Base-by-base conservation (phyloP, 106 monocot genomes). In the Dendrobium chrysotoxum region DNA sequence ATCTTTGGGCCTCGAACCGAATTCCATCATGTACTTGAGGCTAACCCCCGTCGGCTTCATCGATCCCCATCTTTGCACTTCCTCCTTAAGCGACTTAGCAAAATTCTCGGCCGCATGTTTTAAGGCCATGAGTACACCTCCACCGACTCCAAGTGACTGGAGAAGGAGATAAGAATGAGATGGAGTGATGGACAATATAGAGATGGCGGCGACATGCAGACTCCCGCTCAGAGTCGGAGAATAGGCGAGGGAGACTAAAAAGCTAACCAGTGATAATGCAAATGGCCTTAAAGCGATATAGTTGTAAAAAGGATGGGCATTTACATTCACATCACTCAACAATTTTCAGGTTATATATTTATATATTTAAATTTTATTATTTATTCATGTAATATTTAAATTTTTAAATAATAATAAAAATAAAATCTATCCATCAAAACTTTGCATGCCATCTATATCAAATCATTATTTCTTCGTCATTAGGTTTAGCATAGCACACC, bases 21-120 rank as follows among this genome's bases (percentile, higher is more conserved):
- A 96, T n/a, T 96, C 96, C 93, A 90, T 96, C 96, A 96, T 96
- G 83, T 96, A 90, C 39, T 88, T 79, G 28, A 96, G 83, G 76
- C 88, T 90, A 41, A 96, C 93, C 40, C 96, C 96, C 10, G 87
- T 96, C 88, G 87, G 93, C 78, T 87, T 91, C 96, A 92, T 96
- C 78, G 79, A 64, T 21, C 88, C 96, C 93, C 93, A 96, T 25
- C 85, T 57, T 70, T 83, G 85, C 58, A 93, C 93, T 86, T 96
- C 93, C 77, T 90, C 96, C 81, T 45, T 77, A 74, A 84, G 57
- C 31, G 82, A 80, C 85, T 83, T 86, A 47, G 82, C 74, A 18
- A 82, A 64, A 15, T 58, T 31, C 84, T 92, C 92, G 77, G 88
- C 53, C 31, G 90, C 92, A 81, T 88, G 92, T 87, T 47, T 87